phyloP scores from a whole-genome alignment of 202 grass and related monocot species.

The Zoysia matrella region DNA sequence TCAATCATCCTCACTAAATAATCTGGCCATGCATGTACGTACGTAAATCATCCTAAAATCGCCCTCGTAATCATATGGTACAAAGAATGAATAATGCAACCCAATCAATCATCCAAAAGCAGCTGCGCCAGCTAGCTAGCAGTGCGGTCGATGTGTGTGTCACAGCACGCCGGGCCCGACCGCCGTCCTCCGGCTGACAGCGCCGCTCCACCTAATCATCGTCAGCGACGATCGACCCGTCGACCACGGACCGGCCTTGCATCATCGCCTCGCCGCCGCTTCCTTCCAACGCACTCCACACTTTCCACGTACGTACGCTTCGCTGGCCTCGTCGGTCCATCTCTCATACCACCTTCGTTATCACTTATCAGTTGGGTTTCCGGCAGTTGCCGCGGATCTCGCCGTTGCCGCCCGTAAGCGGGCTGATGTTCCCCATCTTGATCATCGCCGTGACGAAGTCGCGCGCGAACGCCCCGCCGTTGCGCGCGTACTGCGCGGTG shows the following conservation, averaged over 20 bases:
- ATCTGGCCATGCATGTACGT: too few species aligned
- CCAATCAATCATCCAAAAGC: too few species aligned
- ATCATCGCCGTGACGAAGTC: constrained; percentile 70
- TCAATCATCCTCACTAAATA: too few species aligned
- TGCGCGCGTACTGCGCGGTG: constrained; percentile 56
- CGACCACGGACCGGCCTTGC: background rate
- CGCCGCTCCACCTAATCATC: constrained; percentile 36
- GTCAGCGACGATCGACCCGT: background rate
- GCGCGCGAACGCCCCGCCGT: constrained; percentile 38
- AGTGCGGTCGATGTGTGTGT: constrained; percentile 13
- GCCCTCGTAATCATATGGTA: too few species aligned
- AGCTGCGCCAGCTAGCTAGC: too few species aligned
- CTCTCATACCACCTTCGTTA: background rate
- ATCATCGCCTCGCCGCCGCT: background rate
- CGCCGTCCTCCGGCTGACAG: constrained; percentile 26
- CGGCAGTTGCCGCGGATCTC: constrained; percentile 85
- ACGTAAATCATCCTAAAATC: too few species aligned
- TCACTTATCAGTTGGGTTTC: constrained; percentile 57
- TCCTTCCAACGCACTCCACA: constrained; percentile 47
- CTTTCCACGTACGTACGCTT: constrained; percentile 10
- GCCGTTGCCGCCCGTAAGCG: constrained; percentile 63
- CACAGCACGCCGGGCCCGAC: constrained; percentile 26
- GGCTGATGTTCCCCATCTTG: constrained; percentile 80
- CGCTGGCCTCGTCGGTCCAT: constrained; percentile 24
- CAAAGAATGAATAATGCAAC: too few species aligned